phyloP scores from a whole-genome alignment of 371 early-diverging fungal genomes.

The Circinella minor region DNA sequence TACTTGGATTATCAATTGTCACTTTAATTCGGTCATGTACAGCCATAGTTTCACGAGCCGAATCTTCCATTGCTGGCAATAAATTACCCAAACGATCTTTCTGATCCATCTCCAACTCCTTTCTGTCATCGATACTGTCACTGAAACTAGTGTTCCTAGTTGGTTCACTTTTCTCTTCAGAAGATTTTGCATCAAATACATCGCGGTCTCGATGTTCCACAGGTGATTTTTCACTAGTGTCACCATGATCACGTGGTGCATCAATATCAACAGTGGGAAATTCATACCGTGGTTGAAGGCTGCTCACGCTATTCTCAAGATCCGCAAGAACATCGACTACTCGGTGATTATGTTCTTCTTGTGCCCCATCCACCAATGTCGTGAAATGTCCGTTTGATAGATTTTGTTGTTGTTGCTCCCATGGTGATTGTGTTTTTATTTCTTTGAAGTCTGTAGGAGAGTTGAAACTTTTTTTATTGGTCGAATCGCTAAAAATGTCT shows the following conservation, averaged over 20 bases:
- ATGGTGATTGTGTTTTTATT: background rate
- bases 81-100: conserved; percentile 19
- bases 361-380: background rate
- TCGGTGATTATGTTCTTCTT: background rate
- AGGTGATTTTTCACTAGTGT: conserved; percentile 6
- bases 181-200: conserved; percentile 2
- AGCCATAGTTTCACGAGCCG: conserved; percentile 16
- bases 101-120: background rate
- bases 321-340: conserved; percentile 14
- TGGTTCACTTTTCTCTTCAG: conserved; percentile 3
- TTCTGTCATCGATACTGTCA: conserved; percentile 4
- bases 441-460: background rate
- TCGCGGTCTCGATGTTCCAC: conserved; percentile 8
- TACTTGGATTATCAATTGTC: background rate
- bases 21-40: background rate
- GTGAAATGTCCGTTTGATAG: background rate
- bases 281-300: background rate
- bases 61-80: conserved; percentile 22
- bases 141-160: conserved; percentile 4
- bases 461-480: no score
- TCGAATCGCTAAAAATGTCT: no score
- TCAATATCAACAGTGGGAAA: conserved; percentile 5
- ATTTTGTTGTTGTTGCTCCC: background rate
- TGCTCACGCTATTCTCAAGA: background rate
- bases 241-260: conserved; percentile 7